A percentile compares a stretch with the other conserved stretches of the same genome.
phyloP scores from a whole-genome alignment of 768 basidiomycete species.

The Phlebiopsis flavidoalba region DNA sequence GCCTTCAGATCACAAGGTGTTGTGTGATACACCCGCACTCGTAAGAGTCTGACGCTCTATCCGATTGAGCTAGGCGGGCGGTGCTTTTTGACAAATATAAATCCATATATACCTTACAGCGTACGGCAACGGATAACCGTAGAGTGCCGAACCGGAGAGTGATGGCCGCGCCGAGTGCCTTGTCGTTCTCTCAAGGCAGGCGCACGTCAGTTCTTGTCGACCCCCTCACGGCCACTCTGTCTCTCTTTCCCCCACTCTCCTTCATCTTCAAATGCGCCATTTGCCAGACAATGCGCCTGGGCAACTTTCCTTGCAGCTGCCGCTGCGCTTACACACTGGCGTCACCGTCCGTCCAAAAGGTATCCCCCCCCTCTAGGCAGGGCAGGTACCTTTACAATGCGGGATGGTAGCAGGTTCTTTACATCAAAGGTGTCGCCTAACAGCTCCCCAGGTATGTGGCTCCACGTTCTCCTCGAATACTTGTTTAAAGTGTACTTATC shows the following conservation, averaged over 20 bases:
- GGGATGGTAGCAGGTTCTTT: constrained; percentile 75
- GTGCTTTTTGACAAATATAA: neutral
- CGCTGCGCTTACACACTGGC: constrained; percentile 37
- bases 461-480: too few relatives aligned
- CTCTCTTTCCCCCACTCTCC: constrained; percentile 8
- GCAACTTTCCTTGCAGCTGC: constrained; percentile 30
- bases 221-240: neutral
- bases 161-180: neutral
- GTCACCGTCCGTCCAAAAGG: constrained; percentile 63
- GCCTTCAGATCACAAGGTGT: constrained; percentile 43
- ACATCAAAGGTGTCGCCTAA: constrained; percentile 85
- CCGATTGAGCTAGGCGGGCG: constrained; percentile 56
- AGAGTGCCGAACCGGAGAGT: constrained; percentile 10
- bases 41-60: constrained; percentile 58
- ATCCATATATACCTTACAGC: too few relatives aligned
- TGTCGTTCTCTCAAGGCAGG: constrained; percentile 6
- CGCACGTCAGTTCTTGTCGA: constrained; percentile 5
- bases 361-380: constrained; percentile 61
- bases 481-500: neutral
- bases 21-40: constrained; percentile 14
- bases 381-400: constrained; percentile 81
- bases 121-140: too few relatives aligned
- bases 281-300: constrained; percentile 20
- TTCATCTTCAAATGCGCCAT: constrained; percentile 20
- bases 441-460: constrained; percentile 66